Base-by-base conservation (phyloP, 768 basidiomycete species). In the Hysterangium stoloniferum region DNA sequence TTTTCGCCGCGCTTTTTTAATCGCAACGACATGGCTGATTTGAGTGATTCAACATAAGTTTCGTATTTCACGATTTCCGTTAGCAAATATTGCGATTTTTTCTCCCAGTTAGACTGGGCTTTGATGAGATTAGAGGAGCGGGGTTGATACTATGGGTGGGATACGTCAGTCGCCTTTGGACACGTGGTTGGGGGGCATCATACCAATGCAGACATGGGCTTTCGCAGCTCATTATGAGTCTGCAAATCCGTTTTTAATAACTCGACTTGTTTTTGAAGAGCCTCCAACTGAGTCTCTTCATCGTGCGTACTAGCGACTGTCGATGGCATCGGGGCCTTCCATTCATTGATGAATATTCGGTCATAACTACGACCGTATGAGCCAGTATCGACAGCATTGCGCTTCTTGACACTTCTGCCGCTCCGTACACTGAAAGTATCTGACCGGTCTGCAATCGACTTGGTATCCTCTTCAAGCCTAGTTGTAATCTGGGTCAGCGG, bases 31-130 rank as follows among this genome's bases (percentile, higher is more conserved):
- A 93, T 94, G 32, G 86, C 94, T 4, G 72, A 68, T 62, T 84
- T 79, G 27, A 99, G 74, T 5, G 92, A 88, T 56, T 95, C 92
- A 49, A 95, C 84, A 64, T 99, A 99, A 13, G 87, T 86, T 47
- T 90, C 83, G 66, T 97, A 98, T 65, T 98, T 98, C 62, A 92
- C 88, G 35, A 91, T 88, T 69, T 99, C 95, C 7, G 86, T 79
- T 47, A 93, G 74, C 41, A 98, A 70, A 64, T 89, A 89, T 60
- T 89, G 83, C 2, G 88, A 91, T 63, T 86, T 94, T 63, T 80
- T 85, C 68, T 89, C 87, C 91, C 93, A 98, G 62, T 99, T 99
- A 54, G 77, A 76, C 58, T 79, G 74, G 1, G 96, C 84, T 66
- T 84, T 97, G 57, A 72, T 59, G 1, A 77, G 75, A 61, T 86